These are phyloP conservation scores for Aspergillus sp. DNA, from an alignment of 2,329 filamentous ascomycete genomes.

Conservation along the genomic window DNA sequence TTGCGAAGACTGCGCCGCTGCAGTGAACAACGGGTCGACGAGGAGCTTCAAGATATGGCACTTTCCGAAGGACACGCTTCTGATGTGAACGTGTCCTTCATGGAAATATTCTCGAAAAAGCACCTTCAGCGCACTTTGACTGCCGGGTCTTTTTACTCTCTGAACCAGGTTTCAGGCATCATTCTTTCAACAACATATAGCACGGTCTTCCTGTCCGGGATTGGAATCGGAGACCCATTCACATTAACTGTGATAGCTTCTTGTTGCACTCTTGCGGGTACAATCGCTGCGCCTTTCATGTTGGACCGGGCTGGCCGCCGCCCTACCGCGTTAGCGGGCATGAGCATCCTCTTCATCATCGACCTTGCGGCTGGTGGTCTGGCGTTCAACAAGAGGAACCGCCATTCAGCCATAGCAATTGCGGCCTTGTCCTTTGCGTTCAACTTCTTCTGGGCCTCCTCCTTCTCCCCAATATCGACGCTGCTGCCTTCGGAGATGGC, in stretches of 20 bases:
- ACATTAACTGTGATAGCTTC: constrained; percentile 39
- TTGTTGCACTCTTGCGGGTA: constrained; percentile 40
- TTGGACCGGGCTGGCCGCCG: constrained; percentile 39
- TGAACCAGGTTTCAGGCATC: constrained; percentile 41
- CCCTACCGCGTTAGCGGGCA: constrained; percentile 39
- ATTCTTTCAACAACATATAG: constrained; percentile 43
- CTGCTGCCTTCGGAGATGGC: constrained; percentile 41
- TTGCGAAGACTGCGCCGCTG: constrained; percentile 36
- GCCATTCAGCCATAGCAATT: constrained; percentile 29
- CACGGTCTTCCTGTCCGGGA: constrained; percentile 39
- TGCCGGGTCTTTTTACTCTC: constrained; percentile 38
- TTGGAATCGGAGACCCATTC: constrained; percentile 38
- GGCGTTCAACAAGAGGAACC: constrained; percentile 31
- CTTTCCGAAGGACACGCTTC: constrained; percentile 30
- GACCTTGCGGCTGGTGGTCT: constrained; percentile 37
- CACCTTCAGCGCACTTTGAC: constrained; percentile 41
- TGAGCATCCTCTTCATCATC: constrained; percentile 37
- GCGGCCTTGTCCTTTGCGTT: constrained; percentile 40
- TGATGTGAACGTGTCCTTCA: constrained; percentile 31
- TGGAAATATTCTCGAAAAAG: constrained; percentile 39
- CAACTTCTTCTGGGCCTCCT: constrained; percentile 42
- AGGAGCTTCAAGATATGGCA: constrained; percentile 36
- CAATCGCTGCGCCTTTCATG: constrained; percentile 38
- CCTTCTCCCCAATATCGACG: constrained; percentile 38
- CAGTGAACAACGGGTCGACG: constrained; percentile 32